Evolutionary conservation across 768 basidiomycete species (phyloP).

Genomic region (Lactifluus echinatus): DNA sequence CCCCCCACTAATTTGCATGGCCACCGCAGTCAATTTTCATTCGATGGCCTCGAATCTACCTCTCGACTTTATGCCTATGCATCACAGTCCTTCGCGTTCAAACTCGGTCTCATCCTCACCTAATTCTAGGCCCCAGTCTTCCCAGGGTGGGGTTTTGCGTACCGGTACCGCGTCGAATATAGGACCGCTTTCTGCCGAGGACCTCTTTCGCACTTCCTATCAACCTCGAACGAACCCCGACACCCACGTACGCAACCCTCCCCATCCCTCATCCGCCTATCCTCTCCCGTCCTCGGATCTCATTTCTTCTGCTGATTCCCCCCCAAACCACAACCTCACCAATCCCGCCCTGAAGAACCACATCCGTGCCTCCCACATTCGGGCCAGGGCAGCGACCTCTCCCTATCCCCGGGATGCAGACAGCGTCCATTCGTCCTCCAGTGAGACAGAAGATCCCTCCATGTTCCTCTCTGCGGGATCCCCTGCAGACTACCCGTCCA

Average conservation of each 20-base stretch:
- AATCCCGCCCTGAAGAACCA: conserved; percentile 74
- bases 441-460: conserved; percentile 81
- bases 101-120: conserved; percentile 73
- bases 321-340: conserved; percentile 65
- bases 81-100: conserved; percentile 63
- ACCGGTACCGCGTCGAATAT: conserved; percentile 47
- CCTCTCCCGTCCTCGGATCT: conserved; percentile 34
- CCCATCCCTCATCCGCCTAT: conserved; percentile 35
- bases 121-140: conserved; percentile 71
- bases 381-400: conserved; percentile 72
- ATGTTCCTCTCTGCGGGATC: conserved; percentile 56
- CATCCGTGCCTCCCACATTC: conserved; percentile 65
- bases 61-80: conserved; percentile 62
- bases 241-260: conserved; percentile 33
- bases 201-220: conserved; percentile 62
- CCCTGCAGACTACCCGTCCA: conserved; percentile 57
- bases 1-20: conserved; percentile 21
- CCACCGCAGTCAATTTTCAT: conserved; percentile 23
- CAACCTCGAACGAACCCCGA: conserved; percentile 43
- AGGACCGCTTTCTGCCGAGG: conserved; percentile 45
- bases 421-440: conserved; percentile 79
- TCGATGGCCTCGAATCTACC: conserved; percentile 52
- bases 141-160: conserved; percentile 53
- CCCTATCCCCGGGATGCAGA: conserved; percentile 83
- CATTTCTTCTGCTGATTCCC: conserved; percentile 47